phyloP scores from a whole-genome alignment of 345 rosid species.

The Eucalyptus melliodora region DNA sequence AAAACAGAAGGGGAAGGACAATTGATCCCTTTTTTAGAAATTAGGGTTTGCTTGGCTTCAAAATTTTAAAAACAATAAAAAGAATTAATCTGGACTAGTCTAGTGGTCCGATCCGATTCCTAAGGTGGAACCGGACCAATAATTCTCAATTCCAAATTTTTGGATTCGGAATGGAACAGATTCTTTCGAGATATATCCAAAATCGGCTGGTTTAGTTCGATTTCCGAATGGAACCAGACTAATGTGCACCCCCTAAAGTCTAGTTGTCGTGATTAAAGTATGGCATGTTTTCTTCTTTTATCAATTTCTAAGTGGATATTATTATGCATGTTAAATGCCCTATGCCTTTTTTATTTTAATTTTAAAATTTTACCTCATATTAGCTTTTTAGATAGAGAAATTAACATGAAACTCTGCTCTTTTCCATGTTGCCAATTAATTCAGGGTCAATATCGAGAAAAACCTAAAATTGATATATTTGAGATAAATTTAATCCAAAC shows the following conservation, averaged over 20 bases:
- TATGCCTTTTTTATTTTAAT: background rate
- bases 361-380: too few relatives aligned
- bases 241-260: background rate
- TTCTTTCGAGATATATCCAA: too few relatives aligned
- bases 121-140: too few relatives aligned
- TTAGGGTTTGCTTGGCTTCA: background rate
- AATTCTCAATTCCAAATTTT: background rate
- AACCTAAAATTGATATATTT: background rate
- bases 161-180: fast-evolving
- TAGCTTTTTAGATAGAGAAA: background rate
- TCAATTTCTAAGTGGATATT: background rate
- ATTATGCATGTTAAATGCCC: background rate
- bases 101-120: background rate
- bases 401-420: background rate
- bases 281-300: background rate
- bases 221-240: fast-evolving
- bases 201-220: fast-evolving
- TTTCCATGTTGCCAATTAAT: too few relatives aligned
- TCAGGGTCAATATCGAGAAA: background rate
- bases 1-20: fast-evolving
- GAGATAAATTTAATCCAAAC: too few relatives aligned
- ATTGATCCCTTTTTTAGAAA: background rate
- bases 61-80: background rate
- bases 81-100: too few relatives aligned
- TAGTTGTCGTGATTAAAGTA: fast-evolving